Base-by-base conservation (phyloP, 73 alveolate genomes). In the Paramecium octaurelia region DNA sequence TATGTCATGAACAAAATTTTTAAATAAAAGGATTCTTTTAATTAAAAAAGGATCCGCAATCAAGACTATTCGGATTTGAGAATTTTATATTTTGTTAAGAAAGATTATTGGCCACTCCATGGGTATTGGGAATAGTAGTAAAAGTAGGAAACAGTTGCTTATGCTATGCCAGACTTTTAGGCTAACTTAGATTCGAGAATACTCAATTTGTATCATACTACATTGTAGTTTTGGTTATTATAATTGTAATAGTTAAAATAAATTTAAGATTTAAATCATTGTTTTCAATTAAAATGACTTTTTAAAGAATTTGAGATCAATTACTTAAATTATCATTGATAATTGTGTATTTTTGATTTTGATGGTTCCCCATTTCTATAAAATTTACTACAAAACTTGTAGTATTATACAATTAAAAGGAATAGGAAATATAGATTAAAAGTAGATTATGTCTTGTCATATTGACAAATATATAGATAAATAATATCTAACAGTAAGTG, bases 41-140 rank as follows among this genome's bases (percentile, higher is more conserved):
- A 73, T 73, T 73, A 24, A 73, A 73, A 20, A 73, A 73, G 10
- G 87, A 73, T 73, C 87, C 87, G 35, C 9, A 73, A 38, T 73
- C 57, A 18, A 73, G 27, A 73, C 16, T 73, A 21, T 29, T 73
- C 35, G 60, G 59, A 23, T 29, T 20, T n/a, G 87, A 73, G n/a
- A 73, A 73, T 73, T 36, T 73, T 34, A 35, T 73, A 0, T 73
- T 29, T 73, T 36, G 87, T 34, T 73, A 34, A 36, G 87, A 73
- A 43, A 73, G 46, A 35, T 36, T 73, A 11, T 24, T 73, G 18
- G 60, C 60, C 8, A 73, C 87, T 35, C 87, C 87, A 35, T 73
- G 87, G 87, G 20, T 73, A 7, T 36, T 73, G 20, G 87, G 87
- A 34, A 40, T 73, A 4, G 87, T 18, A 73, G 59, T 36, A n/a